These are phyloP conservation scores for Blepharisma stoltei DNA, from an alignment of 73 alveolate species.

Conservation along the genomic window DNA sequence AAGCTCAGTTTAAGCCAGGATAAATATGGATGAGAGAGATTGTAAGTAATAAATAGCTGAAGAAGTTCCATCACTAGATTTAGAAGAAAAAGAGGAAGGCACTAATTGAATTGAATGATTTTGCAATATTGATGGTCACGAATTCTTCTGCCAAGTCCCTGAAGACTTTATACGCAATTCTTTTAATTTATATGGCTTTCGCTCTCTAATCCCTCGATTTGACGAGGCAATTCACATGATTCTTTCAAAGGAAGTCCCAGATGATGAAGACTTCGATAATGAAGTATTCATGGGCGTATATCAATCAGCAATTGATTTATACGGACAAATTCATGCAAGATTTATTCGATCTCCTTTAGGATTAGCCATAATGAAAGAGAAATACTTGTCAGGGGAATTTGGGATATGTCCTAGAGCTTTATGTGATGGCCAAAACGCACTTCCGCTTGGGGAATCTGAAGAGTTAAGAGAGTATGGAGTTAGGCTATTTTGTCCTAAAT, in stretches of 20 bases:
- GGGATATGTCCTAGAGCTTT: constrained; percentile 96
- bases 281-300: constrained; percentile 74
- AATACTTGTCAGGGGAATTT: constrained; percentile 83
- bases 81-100: constrained; percentile 21
- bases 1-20: too few relatives aligned
- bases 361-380: constrained; percentile 75
- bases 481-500: constrained; percentile 94
- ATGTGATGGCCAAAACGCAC: constrained; percentile 88
- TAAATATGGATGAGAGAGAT: too few relatives aligned
- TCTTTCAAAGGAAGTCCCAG: constrained; percentile 86
- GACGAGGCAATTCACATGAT: constrained; percentile 87
- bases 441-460: constrained; percentile 95
- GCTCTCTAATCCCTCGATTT: constrained; percentile 14
- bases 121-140: constrained; percentile 92
- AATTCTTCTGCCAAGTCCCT: constrained; percentile 84
- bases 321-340: constrained; percentile 93
- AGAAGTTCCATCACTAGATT: neutral
- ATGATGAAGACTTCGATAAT: constrained; percentile 88
- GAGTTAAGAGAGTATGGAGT: constrained; percentile 94
- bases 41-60: constrained; percentile 15
- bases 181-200: constrained; percentile 78
- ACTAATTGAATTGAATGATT: constrained; percentile 86
- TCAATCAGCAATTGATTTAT: constrained; percentile 88
- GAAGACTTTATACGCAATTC: constrained; percentile 83
- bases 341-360: constrained; percentile 90